Conservation (phyloP, 148 eudicot genomes). For the Rhododendron mucronatum region DNA sequence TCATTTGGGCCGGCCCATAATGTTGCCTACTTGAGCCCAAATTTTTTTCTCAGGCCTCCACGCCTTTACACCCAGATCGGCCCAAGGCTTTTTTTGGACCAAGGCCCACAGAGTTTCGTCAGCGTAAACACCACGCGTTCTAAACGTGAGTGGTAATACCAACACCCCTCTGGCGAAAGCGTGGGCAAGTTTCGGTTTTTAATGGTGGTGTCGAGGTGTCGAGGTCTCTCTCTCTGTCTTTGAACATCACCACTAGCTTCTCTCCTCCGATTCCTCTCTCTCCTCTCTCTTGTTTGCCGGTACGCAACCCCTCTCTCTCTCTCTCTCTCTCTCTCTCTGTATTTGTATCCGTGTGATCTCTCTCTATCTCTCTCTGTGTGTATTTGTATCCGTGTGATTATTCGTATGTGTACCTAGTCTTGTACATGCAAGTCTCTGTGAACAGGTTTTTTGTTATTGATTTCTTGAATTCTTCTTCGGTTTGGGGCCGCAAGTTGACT, state of each 20-base stretch:
- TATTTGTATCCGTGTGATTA: neutral
- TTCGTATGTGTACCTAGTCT: neutral
- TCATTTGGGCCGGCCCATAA: neutral
- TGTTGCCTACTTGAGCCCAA: neutral
- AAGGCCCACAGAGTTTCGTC: neutral
- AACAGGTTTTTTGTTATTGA: neutral
- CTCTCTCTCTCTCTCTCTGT: neutral
- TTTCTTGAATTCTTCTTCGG: neutral
- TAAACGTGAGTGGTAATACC: neutral
- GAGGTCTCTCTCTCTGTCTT: neutral
- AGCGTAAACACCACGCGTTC: neutral
- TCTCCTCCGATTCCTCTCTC: neutral
- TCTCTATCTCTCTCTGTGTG: neutral
- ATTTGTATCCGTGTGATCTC: neutral
- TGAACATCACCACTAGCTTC: neutral
- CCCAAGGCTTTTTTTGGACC: neutral
- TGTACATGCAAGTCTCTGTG: neutral
- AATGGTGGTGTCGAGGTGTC: neutral
- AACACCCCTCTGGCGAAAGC: neutral
- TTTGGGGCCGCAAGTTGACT: constrained; percentile 4
- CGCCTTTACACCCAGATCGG: neutral
- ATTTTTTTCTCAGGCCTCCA: neutral
- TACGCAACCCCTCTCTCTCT: neutral
- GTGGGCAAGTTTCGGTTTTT: constrained; percentile 1
- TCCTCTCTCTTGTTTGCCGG: neutral